Evolutionary conservation across 1,139 yeast species (phyloP).

Genomic region (Casaregolazyma lundiana): DNA sequence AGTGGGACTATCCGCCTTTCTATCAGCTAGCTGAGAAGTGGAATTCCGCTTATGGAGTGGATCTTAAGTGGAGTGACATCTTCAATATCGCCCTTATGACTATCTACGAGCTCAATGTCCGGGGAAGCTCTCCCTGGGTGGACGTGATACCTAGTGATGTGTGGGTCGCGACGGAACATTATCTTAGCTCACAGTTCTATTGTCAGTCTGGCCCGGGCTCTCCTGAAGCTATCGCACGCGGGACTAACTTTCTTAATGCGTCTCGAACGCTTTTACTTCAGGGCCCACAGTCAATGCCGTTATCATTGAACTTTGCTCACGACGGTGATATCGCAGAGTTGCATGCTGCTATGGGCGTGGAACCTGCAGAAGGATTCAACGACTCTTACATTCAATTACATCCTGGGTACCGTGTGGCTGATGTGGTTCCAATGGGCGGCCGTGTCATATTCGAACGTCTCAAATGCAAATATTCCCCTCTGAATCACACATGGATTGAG

Average conservation of each 20-base stretch:
- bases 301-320: conserved; percentile 52
- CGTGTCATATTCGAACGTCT: conserved; percentile 50
- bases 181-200: too few species aligned
- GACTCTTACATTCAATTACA: conserved; percentile 45
- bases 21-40: too few species aligned
- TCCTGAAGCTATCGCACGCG: conserved; percentile 41
- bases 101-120: too few species aligned
- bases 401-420: conserved; percentile 44
- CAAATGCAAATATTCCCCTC: conserved; percentile 33
- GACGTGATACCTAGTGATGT: too few species aligned
- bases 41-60: too few species aligned
- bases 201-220: conserved; percentile 52
- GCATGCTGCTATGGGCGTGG: conserved; percentile 48
- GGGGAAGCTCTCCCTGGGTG: too few species aligned
- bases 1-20: too few species aligned
- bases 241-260: conserved; percentile 49
- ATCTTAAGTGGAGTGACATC: too few species aligned
- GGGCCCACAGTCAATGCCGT: conserved; percentile 38
- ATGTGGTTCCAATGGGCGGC: conserved; percentile 55
- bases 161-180: too few species aligned
- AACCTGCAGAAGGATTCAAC: conserved; percentile 38
- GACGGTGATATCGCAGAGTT: conserved; percentile 52
- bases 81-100: too few species aligned
- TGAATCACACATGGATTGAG: conserved; percentile 21
- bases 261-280: conserved; percentile 39